phyloP scores from a whole-genome alignment of 2,329 filamentous ascomycete species.

The Paecilomyces niveus region DNA sequence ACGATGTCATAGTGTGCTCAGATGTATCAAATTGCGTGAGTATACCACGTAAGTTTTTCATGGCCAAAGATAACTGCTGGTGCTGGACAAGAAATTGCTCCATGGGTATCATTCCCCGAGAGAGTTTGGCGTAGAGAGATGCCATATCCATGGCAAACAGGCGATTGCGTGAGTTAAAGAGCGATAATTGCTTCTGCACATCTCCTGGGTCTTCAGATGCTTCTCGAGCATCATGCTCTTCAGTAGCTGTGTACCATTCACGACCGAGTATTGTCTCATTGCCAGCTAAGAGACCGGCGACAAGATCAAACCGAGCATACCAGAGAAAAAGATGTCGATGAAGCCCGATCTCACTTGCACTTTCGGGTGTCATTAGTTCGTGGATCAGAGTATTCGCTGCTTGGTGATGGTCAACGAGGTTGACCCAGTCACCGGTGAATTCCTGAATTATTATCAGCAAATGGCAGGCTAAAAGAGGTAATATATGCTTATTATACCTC shows the following conservation, averaged over 20 bases:
- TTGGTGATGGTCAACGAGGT: constrained; percentile 84
- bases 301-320: constrained; percentile 85
- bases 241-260: constrained; percentile 67
- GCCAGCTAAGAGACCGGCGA: constrained; percentile 74
- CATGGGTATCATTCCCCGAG: constrained; percentile 55
- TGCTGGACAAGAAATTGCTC: constrained; percentile 62
- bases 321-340: constrained; percentile 72
- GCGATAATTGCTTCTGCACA: constrained; percentile 60
- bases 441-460: constrained; percentile 51
- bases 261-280: constrained; percentile 65
- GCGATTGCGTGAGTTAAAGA: constrained; percentile 58
- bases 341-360: constrained; percentile 62
- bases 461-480: constrained; percentile 1
- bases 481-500: constrained; percentile 55
- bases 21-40: constrained; percentile 60
- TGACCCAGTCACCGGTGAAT: constrained; percentile 92
- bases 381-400: constrained; percentile 77
- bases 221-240: constrained; percentile 57
- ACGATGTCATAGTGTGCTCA: constrained; percentile 56
- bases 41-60: constrained; percentile 37
- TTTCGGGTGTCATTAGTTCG: constrained; percentile 69
- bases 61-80: constrained; percentile 40
- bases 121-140: constrained; percentile 63
- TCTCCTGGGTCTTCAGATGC: constrained; percentile 54
- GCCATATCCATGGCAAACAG: constrained; percentile 75